Base-by-base conservation (phyloP, 257 asterid genomes). In the Primulina tabacum region DNA sequence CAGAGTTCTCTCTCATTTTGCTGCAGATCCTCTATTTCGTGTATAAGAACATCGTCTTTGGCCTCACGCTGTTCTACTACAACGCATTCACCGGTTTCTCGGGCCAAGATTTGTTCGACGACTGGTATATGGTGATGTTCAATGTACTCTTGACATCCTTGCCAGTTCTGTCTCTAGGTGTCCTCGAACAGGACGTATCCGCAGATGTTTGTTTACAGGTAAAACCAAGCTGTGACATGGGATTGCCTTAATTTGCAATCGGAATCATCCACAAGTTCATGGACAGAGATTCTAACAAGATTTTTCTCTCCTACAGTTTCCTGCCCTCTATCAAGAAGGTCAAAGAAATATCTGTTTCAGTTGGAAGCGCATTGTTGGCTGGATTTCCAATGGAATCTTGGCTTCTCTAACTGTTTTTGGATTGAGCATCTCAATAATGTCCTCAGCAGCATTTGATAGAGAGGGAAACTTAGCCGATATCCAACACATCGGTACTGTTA, bases 111-210 rank as follows among this genome's bases (percentile, higher is more conserved):
- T 71, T 84, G 16, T 88, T 86, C 8, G 90, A 88, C 32, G 92
- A 88, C 72, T 86, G 92, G 96, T 84, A 84, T 50, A 83, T 86
- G 96, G 82, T 86, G 17, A 75, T 84, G 71, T 88, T 86, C 85
- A 88, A 88, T 68, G 92, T 88, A 20, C 77, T 83, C 29, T 65
- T 88, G 72, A 88, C 96, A 55, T 88, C 96, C n/a, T 68, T 88
- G 79, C 92, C 92, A 8, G 90, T 86, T 62, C 67, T 88, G 34
- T 71, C 96, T 30, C 81, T 88, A 0, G 96, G 96, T 20, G 92
- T 86, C 38, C 77, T 88, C 1, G 92, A 88, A 67, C 90, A 88
- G 63, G 92, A 88, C 64, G 89, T 84, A 63, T 80, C 90, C 1
- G 76, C 90, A 3, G 89, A 86, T 5, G 78, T 86, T 9, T 88